These are phyloP conservation scores for Aspergillus cejpii DNA, from an alignment of 2,329 filamentous ascomycete species.

Conservation along the genomic window DNA sequence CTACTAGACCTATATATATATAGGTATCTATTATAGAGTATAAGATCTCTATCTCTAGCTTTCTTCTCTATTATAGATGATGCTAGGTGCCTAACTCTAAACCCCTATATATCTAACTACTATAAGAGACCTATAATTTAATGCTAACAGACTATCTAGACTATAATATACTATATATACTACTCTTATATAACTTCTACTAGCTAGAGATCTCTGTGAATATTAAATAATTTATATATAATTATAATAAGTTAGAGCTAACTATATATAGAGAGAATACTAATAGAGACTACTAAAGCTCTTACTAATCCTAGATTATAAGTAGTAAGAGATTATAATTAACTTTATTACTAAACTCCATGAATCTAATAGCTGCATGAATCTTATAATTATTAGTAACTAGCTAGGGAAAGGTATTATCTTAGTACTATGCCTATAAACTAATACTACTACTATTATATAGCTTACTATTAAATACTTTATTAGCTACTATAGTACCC, in stretches of 20 bases:
- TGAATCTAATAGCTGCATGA: too few relatives aligned
- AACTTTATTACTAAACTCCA: too few relatives aligned
- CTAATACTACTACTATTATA: not conserved
- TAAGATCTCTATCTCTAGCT: not conserved
- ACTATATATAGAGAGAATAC: not conserved
- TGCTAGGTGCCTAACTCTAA: too few relatives aligned
- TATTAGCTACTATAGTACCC: not conserved
- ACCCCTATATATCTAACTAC: too few relatives aligned
- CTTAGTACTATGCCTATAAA: too few relatives aligned
- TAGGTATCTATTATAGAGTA: not conserved
- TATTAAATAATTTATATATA: not conserved
- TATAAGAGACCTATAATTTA: too few relatives aligned
- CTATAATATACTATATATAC: too few relatives aligned
- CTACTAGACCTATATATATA: not conserved
- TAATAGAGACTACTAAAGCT: not conserved
- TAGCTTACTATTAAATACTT: not conserved
- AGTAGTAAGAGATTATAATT: not conserved
- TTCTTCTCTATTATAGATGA: not conserved
- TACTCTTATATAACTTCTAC: too few relatives aligned
- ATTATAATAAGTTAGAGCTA: not conserved
- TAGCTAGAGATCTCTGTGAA: too few relatives aligned
- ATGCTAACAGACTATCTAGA: too few relatives aligned
- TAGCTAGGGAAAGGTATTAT: too few relatives aligned
- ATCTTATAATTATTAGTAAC: too few relatives aligned
- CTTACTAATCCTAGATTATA: not conserved